phyloP scores from a whole-genome alignment of 2,329 filamentous ascomycete species.

The Apiospora hydei region DNA sequence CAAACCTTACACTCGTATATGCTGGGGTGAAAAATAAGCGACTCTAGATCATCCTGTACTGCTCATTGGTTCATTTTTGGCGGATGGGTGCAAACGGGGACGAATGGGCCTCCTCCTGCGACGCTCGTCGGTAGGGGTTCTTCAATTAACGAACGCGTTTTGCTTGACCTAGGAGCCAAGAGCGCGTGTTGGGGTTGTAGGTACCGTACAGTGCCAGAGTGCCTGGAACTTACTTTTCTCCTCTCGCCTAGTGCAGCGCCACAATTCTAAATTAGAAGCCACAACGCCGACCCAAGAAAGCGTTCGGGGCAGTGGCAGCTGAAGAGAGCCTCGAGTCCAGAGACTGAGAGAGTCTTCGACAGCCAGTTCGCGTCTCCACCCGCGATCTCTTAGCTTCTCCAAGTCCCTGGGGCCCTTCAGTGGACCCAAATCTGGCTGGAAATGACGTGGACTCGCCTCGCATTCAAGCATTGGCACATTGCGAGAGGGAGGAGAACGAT shows the following conservation, averaged over 20 bases:
- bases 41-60: background rate
- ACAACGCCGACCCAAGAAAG: background rate
- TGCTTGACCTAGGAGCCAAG: background rate
- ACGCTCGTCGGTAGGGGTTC: background rate
- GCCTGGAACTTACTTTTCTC: background rate
- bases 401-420: background rate
- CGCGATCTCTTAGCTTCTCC: conserved; percentile 14
- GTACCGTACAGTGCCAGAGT: background rate
- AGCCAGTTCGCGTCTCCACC: background rate
- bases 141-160: conserved; percentile 8
- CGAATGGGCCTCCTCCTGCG: background rate
- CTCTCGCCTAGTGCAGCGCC: background rate
- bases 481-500: background rate
- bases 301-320: background rate
- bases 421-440: conserved; percentile 9
- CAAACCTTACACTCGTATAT: background rate
- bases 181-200: conserved; percentile 16
- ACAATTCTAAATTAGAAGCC: conserved; percentile 1
- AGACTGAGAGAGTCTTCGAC: background rate
- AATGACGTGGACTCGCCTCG: conserved; percentile 14
- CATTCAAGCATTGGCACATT: background rate
- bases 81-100: background rate
- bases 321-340: too few species aligned
- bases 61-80: background rate
- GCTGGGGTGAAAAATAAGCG: background rate